Evolutionary conservation across 1,139 yeast species (phyloP).

Genomic region (Pichia sp.): DNA sequence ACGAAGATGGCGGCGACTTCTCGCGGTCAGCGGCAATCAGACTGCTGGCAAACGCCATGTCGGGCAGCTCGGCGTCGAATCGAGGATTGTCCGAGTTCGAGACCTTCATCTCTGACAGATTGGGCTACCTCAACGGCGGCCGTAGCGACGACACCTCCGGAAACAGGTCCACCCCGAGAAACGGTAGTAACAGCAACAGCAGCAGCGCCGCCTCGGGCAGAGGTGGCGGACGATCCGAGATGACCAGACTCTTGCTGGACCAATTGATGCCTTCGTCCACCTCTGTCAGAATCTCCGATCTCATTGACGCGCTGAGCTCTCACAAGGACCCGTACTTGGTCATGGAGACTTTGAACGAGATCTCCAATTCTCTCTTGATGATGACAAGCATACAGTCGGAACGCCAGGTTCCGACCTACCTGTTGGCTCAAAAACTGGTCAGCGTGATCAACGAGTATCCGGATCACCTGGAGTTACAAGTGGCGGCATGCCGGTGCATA

Average conservation of each 20-base stretch:
- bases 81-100: conserved; percentile 5
- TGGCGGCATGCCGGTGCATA: conserved; percentile 81
- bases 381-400: conserved; percentile 59
- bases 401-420: conserved; percentile 58
- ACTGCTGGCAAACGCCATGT: conserved; percentile 16
- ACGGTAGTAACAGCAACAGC: not conserved
- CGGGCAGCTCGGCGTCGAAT: not conserved
- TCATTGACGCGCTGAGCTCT: conserved; percentile 41
- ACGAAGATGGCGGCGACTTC: not conserved
- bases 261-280: conserved; percentile 11
- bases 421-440: conserved; percentile 53
- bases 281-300: conserved; percentile 28
- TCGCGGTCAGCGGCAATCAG: conserved; percentile 8
- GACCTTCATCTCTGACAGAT: not conserved
- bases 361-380: conserved; percentile 62
- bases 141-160: not conserved
- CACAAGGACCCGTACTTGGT: conserved; percentile 46
- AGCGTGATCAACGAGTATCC: conserved; percentile 55
- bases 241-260: conserved; percentile 15
- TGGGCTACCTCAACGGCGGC: not conserved
- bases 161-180: not conserved
- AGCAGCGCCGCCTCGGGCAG: not conserved
- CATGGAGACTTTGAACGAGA: conserved; percentile 57
- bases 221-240: not conserved
- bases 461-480: conserved; percentile 71